Evolutionary conservation across 2,329 filamentous ascomycete genomes (phyloP), one percentile per base, ranked within the genome.

Genomic region (Xylariomycetidae sp.): DNA sequence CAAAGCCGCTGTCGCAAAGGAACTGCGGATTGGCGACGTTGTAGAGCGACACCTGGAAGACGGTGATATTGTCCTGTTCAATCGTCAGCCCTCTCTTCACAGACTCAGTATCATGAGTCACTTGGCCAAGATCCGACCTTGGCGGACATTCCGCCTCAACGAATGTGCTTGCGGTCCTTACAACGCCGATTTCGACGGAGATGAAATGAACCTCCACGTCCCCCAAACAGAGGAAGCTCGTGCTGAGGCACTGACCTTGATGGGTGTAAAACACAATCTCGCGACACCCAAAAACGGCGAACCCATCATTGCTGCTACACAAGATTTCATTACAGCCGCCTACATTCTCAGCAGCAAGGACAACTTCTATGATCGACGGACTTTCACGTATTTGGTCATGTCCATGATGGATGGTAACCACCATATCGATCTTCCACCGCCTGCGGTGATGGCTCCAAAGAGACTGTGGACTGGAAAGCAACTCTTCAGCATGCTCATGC

Each of bases 61-160:
- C 52, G 85, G 87, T 30, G 92, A 98, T 57, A 84, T 96, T 47
- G 90, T 96, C 2, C 76, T 98, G 1, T 98, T 98, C 73, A 98
- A 98, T 56, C 86, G 92, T 41, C 92, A 98, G 54, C 92, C 92
- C 0, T 98, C 92, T 2, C 74, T 98, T 7, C 92, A 98, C 71
- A 98, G 96, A 60, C 82, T 98, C 45, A 95, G 87, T 79, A 98
- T 98, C 59, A 88, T 98, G 64, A 90, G 85, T 54, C 92, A 98
- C 67, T 79, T 84, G 52, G 92, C 83, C 49, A 95, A 95, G 60
- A 79, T 98, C 30, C 79, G 92, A 31, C 92, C 90, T 0, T 94
- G 92, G 81, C 80, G 89, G 59, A 98, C 92, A 0, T 96, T 98
- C 57, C 82, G 92, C 34, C 72, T 98, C 13, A 98, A 98, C 56